Base-by-base conservation (phyloP, 176 grass and related monocot species). In the Oryza rufipogon region DNA sequence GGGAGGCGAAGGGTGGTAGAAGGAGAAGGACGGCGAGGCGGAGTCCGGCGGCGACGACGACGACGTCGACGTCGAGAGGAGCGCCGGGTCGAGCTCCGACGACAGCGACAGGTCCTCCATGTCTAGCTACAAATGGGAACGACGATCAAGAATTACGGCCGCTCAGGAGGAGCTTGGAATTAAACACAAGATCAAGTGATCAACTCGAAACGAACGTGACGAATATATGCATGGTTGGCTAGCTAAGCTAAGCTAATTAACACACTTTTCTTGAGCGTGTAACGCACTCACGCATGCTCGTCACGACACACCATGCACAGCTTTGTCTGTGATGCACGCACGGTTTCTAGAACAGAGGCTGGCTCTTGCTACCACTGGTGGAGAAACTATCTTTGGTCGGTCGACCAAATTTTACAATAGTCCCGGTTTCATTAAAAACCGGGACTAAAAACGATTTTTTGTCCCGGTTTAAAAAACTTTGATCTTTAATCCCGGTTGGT, bases 91-190 rank as follows among this genome's bases (percentile, higher is more conserved):
- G 44, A 97, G 80, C 90, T 91, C 92, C 81, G 87, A 83, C 28
- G 81, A 94, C 23, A 91, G 81, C 28, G 81, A 94, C 23, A 91
- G 81, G 64, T 91, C 90, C 74, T 94, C 95, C 95, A 97, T 97
- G 74, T 67, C 39, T 46, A 32, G 30, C 30, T 32, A 32, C 19
- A 7, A 0, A 7, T 7, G 39, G 39, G 39, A 41, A 6, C 19
- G 6, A 60, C 19, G 56, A 60, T 60, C 19, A 60, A 20, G 56
- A 8, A 0, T 4, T 49, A 54, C 19, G 7, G 19, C 6, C 5
- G 1, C 56, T 22, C 30, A 32, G 3, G 16, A 41, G 51, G 51
- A 54, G 51, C 11, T 49, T 49, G 51, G 51, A 54, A 4, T 19
- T 6, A 6, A 58, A 58, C 17, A 6, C 39, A 25, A 66, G 28